Base-by-base conservation (phyloP, 1,139 yeast genomes). In the Saccharomyces uvarum region DNA sequence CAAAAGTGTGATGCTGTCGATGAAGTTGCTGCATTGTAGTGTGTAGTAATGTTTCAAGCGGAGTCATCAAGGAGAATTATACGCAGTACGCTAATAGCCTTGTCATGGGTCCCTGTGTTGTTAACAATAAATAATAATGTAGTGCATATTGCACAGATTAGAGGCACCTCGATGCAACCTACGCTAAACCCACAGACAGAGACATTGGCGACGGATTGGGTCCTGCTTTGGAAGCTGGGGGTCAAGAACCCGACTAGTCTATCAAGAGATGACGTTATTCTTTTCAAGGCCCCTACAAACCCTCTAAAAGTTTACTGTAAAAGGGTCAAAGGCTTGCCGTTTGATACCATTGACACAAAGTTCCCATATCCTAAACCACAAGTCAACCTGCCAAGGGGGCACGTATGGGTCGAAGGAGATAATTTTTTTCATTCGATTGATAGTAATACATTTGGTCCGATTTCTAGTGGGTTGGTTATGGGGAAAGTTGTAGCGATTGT, bases 321-420 rank as follows among this genome's bases (percentile, higher is more conserved):
- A 70, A 72, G 98, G 50, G 79, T 91, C 7, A 79, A 85, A 57
- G 97, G 86, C 0, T 64, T 82, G 0, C 89, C 81, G 55, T 91
- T 93, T 27, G 96, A 88, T 62, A 68, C 75, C 2, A 76, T 90
- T 0, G 65, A 70, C 27, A 82, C 96, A 1, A 75, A 84, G 55
- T 73, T 78, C 32, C 83, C 83, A 19, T 88, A 86, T 66, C 93
- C 95, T 1, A 79, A 82, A 63, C 73, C 76, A 1, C 73, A 75
- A 48, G 83, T 85, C 7, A 72, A 73, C 27, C 73, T 91, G 2
- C 97, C 97, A 2, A 71, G 88, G 55, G 86, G 84, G 63, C 98
- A 91, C 67, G 64, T 88, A 11, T 91, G 97, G 97, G 90, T 90
- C 0, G 97, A 91, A 69, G 98, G 98, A 3, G 98, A 91, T 68